Evolutionary conservation across 768 basidiomycete genomes (phyloP), one percentile per base, ranked within the genome.

Genomic region (Exidia glandulosa): DNA sequence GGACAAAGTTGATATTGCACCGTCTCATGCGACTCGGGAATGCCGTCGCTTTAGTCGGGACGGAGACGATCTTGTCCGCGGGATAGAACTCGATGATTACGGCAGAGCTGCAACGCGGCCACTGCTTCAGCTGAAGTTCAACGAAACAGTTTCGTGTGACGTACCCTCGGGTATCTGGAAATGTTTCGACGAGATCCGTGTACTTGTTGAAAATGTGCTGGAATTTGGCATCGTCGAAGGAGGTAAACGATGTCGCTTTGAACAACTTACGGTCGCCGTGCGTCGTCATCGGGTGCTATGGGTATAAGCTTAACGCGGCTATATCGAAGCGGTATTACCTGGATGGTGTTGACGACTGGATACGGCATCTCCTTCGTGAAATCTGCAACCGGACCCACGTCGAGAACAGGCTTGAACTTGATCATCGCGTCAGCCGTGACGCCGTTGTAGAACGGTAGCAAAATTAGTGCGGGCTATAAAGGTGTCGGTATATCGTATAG

Each of bases 401-500:
- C 61, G 25, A 57, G 36, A 2, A 63, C 9, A 4, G 23, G 0
- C 25, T 23, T 47, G 34, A 60, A 63, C 19, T 33, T 25, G 1
- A 5, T 25, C 34, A 13, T 31, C 4, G 36, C 62, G 19, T 60
- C 59, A 3, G 60, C 59, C 3, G 16, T 56, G 19, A 31, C 9
- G 1, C 59, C 56, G 36, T 63, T 63, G 62, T 25, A 57, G 47
- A 60, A 63, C 1, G 56, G 41, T 14, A 60, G 1, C 2, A 30
- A 56, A 32, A 60, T 19, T n/a, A 63, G 32, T 2, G 36, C 41
- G 16, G 62, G 34, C 34, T 36, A 36, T 36, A 7, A 7, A 36
- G 7, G 29, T 54, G 41, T 19, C 19, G n/a, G 1, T 19, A n/a
- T 3, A 31, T 14, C 47, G 30, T n/a, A 3, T 19, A 14, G n/a